Evolutionary conservation across 2,329 filamentous ascomycete genomes (phyloP).

Genomic region (Ambrosiella beaveri): DNA sequence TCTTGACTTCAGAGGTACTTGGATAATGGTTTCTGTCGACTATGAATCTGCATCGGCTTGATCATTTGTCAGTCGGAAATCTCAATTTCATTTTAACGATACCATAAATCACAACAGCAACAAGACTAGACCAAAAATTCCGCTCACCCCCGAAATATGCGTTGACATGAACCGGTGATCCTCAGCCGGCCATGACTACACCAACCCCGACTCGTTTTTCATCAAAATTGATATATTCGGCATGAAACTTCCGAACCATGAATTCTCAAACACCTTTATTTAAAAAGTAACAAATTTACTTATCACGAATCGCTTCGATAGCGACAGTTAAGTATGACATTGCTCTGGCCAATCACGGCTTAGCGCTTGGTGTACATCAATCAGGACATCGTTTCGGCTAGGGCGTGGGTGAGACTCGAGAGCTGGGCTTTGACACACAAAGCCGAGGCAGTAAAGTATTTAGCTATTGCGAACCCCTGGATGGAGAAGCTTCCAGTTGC

Average conservation of each 20-base stretch:
- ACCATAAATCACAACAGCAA: too few species aligned
- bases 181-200: not conserved
- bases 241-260: not conserved
- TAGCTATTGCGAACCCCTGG: not conserved
- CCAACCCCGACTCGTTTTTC: not conserved
- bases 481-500: not conserved
- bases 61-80: too few species aligned
- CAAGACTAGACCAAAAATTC: not conserved
- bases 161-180: not conserved
- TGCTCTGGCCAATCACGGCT: constrained; percentile 6
- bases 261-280: too few species aligned
- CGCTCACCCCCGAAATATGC: not conserved
- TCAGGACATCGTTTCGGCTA: constrained; percentile 11
- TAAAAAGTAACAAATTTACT: too few species aligned
- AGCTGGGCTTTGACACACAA: constrained; percentile 7
- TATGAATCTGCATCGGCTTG: too few species aligned
- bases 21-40: not conserved
- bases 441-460: not conserved
- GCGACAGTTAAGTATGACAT: not conserved
- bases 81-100: too few species aligned
- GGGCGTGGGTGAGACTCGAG: constrained; percentile 9
- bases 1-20: not conserved
- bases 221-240: not conserved
- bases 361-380: constrained; percentile 12
- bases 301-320: too few species aligned